Conservation (phyloP, 345 rosid genomes). For the Pistacia vera region DNA sequence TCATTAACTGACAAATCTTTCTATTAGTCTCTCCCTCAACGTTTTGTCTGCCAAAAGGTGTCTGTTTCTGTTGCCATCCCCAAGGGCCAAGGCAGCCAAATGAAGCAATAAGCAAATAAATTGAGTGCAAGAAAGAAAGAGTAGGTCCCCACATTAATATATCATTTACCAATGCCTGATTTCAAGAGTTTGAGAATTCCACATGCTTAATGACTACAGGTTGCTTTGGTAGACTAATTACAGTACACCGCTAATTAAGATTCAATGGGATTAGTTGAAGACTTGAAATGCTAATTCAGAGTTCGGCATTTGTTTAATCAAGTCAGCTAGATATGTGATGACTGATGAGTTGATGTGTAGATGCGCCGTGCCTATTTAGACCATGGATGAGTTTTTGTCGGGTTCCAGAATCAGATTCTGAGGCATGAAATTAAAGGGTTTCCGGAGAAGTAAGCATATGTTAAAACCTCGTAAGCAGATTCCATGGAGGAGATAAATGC, state of each 20-base stretch:
- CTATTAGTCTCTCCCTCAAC: not conserved
- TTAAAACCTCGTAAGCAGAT: not conserved
- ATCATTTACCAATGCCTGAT: not conserved
- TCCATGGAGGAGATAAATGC: not conserved
- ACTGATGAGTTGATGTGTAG: not conserved
- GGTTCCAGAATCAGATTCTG: constrained; percentile 7
- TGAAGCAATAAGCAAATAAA: not conserved
- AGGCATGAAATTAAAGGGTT: not conserved
- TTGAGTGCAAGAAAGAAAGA: not conserved
- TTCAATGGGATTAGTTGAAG: not conserved
- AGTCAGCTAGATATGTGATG: not conserved
- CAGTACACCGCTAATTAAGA: not conserved
- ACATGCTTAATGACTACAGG: no score
- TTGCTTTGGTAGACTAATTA: no score
- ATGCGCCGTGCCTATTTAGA: not conserved
- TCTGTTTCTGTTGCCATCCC: constrained; percentile 2
- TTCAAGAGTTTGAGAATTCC: no score
- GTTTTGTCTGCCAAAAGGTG: not conserved
- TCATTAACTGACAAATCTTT: not conserved
- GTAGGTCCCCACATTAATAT: not conserved
- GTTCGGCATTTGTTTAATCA: not conserved
- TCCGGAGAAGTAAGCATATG: not conserved
- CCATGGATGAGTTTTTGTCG: not conserved
- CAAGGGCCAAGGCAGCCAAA: not conserved
- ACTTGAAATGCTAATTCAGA: not conserved